Evolutionary conservation across 352 stramenopile species (phyloP), one percentile per base, ranked within the genome.

Genomic region (Blastocystis sp.): DNA sequence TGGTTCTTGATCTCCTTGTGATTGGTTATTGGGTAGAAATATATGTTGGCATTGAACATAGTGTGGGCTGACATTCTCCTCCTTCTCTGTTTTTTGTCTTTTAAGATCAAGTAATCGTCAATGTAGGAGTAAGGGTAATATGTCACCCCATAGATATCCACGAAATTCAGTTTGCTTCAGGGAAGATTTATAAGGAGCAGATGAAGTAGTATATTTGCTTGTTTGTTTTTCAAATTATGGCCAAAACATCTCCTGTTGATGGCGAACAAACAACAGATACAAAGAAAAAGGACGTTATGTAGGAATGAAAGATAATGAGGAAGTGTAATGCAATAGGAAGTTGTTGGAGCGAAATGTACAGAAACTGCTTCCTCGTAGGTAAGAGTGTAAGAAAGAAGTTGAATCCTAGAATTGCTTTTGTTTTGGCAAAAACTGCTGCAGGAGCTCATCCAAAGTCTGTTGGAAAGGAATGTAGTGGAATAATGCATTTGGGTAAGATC

Each of bases 391-490:
- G 22, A 4, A 33, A 64, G 30, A 7, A 30, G 35, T 0, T 40
- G 56, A 30, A 17, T 37, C 53, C 2, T 66, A 84, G 73, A 69
- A 84, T 84, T 84, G 73, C 58, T 37, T 84, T 84, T 84, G 73
- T 84, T 17, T 44, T 84, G 11, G 73, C 73, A 15, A 84, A 84
- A 69, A 84, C 73, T 30, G 22, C 42, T 22, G 48, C 27, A 17
- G 73, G 73, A 84, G 42, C 73, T n/a, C 58, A 68, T 15, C 48
- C 54, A 66, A 62, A 64, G n/a, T 84, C 73, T 84, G 73, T 84
- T 22, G 44, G 51, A n/a, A 56, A 66, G 54, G 73, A 84, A 40
- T 56, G 73, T 84, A 35, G 35, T 24, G 27, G 33, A 56, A 53
- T 33, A 70, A 5, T 53, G 1, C 19, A 48, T 51, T 84, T n/a